These are phyloP conservation scores for Pyrus pyrifolia DNA, from an alignment of 306 rosid genomes.

Conservation along the genomic window DNA sequence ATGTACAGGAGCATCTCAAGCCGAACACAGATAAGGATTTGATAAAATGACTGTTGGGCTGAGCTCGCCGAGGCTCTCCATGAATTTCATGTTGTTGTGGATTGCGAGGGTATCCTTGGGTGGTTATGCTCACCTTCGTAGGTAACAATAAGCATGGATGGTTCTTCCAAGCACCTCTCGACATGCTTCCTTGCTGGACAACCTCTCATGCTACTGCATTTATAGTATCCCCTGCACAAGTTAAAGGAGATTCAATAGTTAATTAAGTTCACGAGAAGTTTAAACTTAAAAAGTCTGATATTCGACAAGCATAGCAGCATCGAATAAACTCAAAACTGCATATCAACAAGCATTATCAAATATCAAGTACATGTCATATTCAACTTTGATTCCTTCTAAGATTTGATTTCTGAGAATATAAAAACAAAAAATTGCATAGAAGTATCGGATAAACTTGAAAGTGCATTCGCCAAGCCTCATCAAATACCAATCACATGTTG, in stretches of 20 bases:
- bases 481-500: neutral
- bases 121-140: slow-evolving; percentile 99
- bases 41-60: slow-evolving; percentile 20
- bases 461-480: neutral
- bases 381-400: neutral
- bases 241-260: slow-evolving; percentile 1
- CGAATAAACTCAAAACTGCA: neutral
- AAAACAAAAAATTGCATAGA: neutral
- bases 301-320: neutral
- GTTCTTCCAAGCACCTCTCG: slow-evolving; percentile 91
- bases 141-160: slow-evolving; percentile 90
- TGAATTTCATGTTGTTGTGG: slow-evolving; percentile 61
- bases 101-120: slow-evolving; percentile 63
- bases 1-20: slow-evolving; percentile 67
- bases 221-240: slow-evolving; percentile 87
- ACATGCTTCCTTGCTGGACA: slow-evolving; percentile 99
- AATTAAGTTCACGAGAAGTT: neutral
- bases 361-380: neutral
- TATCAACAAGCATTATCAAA: neutral
- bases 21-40: slow-evolving; percentile 23
- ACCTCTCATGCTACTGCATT: slow-evolving; percentile 99
- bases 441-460: neutral
- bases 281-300: neutral
- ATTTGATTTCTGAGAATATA: neutral
- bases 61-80: slow-evolving; percentile 31